A percentile compares a stretch with the other conserved stretches of the same genome.
Conservation (phyloP, 257 asterid species). For the Jasminum sambac region DNA sequence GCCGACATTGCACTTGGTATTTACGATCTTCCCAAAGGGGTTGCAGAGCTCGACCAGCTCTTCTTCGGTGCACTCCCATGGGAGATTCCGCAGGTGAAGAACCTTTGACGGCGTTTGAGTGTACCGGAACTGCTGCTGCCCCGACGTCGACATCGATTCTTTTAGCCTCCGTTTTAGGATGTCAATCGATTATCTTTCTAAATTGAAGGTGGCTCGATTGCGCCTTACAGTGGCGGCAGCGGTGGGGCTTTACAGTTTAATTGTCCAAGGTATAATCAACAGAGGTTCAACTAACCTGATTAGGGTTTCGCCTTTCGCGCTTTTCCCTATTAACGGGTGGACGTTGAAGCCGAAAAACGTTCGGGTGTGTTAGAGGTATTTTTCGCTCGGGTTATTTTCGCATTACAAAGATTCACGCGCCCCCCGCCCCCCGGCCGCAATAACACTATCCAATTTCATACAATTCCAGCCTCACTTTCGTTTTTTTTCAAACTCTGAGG, state of each 20-base stretch:
- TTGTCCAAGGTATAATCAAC: neutral
- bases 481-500: no score
- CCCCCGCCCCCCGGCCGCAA: no score
- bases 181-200: neutral
- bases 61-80: conserved; percentile 79
- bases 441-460: no score
- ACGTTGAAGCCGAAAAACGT: neutral
- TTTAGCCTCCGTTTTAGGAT: neutral
- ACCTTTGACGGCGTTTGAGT: conserved; percentile 91
- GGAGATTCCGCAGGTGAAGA: conserved; percentile 81
- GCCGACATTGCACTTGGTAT: conserved; percentile 82
- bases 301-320: neutral
- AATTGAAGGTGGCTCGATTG: neutral
- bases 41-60: conserved; percentile 74
- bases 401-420: no score
- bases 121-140: conserved; percentile 74
- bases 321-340: neutral
- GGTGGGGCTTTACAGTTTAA: neutral
- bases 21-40: conserved; percentile 77
- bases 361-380: no score
- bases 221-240: neutral
- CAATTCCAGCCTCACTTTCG: no score
- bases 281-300: neutral
- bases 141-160: conserved; percentile 63
- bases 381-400: no score